Evolutionary conservation across 1,139 yeast species (phyloP).

Genomic region (Magnusiomyces tetraspermus): DNA sequence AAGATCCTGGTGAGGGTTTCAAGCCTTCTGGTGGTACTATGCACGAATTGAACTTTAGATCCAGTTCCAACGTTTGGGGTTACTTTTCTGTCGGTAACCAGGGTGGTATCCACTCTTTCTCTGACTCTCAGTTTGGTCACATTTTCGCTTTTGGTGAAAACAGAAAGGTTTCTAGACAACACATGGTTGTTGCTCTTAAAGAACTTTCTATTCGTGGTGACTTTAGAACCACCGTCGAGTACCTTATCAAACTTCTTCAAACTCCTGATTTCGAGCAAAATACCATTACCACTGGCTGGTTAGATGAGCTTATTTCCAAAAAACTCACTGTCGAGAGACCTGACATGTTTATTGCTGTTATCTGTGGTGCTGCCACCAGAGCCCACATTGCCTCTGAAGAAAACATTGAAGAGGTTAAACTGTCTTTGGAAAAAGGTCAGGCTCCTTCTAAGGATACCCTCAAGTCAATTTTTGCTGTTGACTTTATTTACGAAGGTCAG

Average conservation of each 20-base stretch:
- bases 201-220: constrained; percentile 97
- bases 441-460: constrained; percentile 74
- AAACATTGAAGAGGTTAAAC: constrained; percentile 56
- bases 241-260: constrained; percentile 85
- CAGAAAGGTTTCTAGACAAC: constrained; percentile 94
- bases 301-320: constrained; percentile 87
- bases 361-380: constrained; percentile 95
- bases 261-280: constrained; percentile 95
- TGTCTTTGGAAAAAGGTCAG: constrained; percentile 86
- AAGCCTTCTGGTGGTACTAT: constrained; percentile 96
- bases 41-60: constrained; percentile 92
- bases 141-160: constrained; percentile 98
- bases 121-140: constrained; percentile 98
- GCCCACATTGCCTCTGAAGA: constrained; percentile 77
- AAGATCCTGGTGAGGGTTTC: constrained; percentile 98
- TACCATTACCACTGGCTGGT: constrained; percentile 97
- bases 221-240: constrained; percentile 95
- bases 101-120: constrained; percentile 94
- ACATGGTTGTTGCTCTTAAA: constrained; percentile 96
- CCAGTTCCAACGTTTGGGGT: constrained; percentile 98
- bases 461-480: constrained; percentile 83
- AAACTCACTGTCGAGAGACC: constrained; percentile 96
- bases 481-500: constrained; percentile 88
- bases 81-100: constrained; percentile 94
- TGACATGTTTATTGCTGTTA: constrained; percentile 77